phyloP scores from a whole-genome alignment of 345 rosid genomes.

The Anastatica hierochuntica region DNA sequence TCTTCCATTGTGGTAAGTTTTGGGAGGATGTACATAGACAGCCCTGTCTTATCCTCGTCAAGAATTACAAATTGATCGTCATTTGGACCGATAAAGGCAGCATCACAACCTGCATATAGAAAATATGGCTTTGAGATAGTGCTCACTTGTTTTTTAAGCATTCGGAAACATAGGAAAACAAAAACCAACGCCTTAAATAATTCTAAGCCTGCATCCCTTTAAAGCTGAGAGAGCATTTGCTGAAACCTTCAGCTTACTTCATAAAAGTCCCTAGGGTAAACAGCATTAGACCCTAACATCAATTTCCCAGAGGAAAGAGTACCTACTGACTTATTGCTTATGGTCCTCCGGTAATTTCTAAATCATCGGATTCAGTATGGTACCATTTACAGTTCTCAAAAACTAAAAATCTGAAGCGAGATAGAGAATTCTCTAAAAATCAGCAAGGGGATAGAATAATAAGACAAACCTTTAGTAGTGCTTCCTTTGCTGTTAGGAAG shows the following conservation, averaged over 20 bases:
- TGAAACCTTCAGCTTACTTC: background rate
- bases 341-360: no score
- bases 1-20: conserved; percentile 52
- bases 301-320: background rate
- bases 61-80: conserved; percentile 91
- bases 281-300: conserved; percentile 4
- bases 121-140: background rate
- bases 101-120: conserved; percentile 67
- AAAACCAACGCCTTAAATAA: conserved; percentile 7
- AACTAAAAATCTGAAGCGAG: no score
- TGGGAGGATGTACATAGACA: conserved; percentile 61
- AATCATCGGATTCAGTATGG: conserved; percentile 4
- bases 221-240: background rate
- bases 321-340: conserved; percentile 14
- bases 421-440: no score
- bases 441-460: conserved; percentile 4
- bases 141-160: background rate
- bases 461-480: conserved; percentile 61
- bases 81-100: conserved; percentile 76
- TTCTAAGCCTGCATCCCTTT: background rate
- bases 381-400: background rate
- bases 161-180: background rate
- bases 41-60: conserved; percentile 85
- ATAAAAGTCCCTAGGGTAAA: conserved; percentile 2
- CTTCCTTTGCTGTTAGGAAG: conserved; percentile 64